Conservation (phyloP, 2,329 filamentous ascomycete species). For the Xylariales sp. region DNA sequence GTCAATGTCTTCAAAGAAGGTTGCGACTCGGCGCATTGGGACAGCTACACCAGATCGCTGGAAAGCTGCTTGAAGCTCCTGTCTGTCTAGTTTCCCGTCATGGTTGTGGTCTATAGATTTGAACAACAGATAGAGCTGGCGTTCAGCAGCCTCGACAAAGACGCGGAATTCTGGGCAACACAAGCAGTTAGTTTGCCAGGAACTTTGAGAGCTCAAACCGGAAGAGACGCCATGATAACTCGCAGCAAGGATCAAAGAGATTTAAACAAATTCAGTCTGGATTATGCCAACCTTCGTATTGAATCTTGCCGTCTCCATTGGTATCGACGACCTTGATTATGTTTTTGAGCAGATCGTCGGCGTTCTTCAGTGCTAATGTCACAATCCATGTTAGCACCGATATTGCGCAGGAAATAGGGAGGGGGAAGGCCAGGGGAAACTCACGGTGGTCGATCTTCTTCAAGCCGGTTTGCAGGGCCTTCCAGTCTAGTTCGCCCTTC, state of each 20-base stretch:
- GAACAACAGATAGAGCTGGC: conserved; percentile 78
- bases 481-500: conserved; percentile 77
- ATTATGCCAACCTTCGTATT: conserved; percentile 68
- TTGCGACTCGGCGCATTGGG: conserved; percentile 69
- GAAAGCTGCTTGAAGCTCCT: conserved; percentile 79
- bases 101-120: conserved; percentile 79
- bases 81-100: conserved; percentile 81
- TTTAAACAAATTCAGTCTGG: not conserved
- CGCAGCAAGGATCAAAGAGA: not conserved
- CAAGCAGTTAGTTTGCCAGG: conserved; percentile 7
- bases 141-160: conserved; percentile 85
- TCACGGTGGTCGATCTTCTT: conserved; percentile 88
- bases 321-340: conserved; percentile 81
- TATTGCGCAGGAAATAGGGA: conserved; percentile 11
- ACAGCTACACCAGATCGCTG: conserved; percentile 73
- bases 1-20: conserved; percentile 89
- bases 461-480: conserved; percentile 79
- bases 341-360: conserved; percentile 75
- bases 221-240: not conserved
- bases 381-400: conserved; percentile 2
- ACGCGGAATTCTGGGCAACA: conserved; percentile 69
- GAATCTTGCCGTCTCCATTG: conserved; percentile 83
- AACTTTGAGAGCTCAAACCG: not conserved
- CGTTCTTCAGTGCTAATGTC: conserved; percentile 74
- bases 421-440: conserved; percentile 23